These are phyloP conservation scores for Pueraria montana DNA, from an alignment of 306 rosid species.

Conservation along the genomic window DNA sequence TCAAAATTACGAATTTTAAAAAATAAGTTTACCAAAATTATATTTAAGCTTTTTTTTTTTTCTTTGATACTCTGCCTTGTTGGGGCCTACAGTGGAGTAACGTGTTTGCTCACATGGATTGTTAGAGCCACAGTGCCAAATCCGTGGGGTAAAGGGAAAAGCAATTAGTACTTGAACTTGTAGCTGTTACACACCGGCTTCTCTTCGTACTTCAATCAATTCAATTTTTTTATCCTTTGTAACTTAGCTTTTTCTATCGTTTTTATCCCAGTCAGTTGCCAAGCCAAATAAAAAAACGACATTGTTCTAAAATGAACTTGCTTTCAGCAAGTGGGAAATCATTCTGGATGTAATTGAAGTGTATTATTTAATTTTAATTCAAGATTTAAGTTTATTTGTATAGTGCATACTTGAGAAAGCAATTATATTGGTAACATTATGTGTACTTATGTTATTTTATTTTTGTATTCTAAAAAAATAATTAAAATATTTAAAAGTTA, in stretches of 20 bases:
- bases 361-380: not conserved
- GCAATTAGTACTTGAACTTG: no score
- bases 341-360: not conserved
- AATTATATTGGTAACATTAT: not conserved
- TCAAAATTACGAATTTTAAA: no score
- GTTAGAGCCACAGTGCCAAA: conserved; percentile 24
- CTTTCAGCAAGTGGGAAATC: not conserved
- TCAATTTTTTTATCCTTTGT: not conserved
- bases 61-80: not conserved
- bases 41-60: no score
- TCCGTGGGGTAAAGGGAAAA: conserved; percentile 24
- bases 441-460: not conserved
- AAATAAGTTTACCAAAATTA: no score
- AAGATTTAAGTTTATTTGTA: not conserved
- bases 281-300: not conserved
- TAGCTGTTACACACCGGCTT: not conserved
- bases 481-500: not conserved
- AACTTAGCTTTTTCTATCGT: not conserved
- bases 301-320: not conserved
- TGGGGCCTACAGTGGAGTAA: conserved; percentile 10
- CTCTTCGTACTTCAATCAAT: not conserved
- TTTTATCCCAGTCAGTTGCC: not conserved
- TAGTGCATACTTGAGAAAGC: not conserved
- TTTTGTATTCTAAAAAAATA: no score
- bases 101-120: conserved; percentile 49